Percentiles rank a stretch among this genome's conserved stretches.
Evolutionary conservation across 2,329 filamentous ascomycete genomes (phyloP).

Genomic region (Mycocentrospora acerina): DNA sequence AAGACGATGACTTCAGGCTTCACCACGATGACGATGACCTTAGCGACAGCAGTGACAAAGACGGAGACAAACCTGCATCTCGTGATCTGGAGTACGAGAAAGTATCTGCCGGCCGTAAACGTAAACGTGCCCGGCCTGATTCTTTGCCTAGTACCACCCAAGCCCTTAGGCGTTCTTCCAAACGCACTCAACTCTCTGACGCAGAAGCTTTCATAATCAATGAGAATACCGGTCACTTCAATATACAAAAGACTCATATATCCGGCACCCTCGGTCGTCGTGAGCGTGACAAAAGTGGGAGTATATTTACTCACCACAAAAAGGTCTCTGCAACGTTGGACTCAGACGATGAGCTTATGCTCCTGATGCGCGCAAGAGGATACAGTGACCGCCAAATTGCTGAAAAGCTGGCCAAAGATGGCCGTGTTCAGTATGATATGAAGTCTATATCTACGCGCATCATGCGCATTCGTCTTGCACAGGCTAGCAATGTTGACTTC

Average conservation of each 20-base stretch:
- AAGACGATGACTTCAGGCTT: conserved; percentile 19
- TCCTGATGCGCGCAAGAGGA: conserved; percentile 45
- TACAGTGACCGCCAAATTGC: conserved; percentile 50
- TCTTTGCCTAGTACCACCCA: conserved; percentile 5
- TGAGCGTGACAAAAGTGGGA: conserved; percentile 33
- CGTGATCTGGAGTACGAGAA: conserved; percentile 11
- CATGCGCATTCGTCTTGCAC: conserved; percentile 46
- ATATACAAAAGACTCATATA: conserved; percentile 11
- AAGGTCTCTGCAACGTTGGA: conserved; percentile 47
- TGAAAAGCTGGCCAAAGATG: conserved; percentile 44
- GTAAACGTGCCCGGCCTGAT: conserved; percentile 16
- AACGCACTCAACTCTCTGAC: conserved; percentile 12
- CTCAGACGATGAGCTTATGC: conserved; percentile 51
- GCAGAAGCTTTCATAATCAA: conserved; percentile 25
- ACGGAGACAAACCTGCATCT: conserved; percentile 8
- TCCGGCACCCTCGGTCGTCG: conserved; percentile 27
- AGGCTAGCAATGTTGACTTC: conserved; percentile 48
- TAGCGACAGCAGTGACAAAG: conserved; percentile 4
- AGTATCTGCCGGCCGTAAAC: conserved; percentile 10
- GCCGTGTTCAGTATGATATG: conserved; percentile 46
- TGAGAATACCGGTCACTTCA: conserved; percentile 14
- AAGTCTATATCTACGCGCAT: conserved; percentile 54
- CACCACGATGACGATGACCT: conserved; percentile 18
- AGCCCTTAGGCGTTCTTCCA: conserved; percentile 10
- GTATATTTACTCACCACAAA: conserved; percentile 45